Evolutionary conservation across 805 yeast species (phyloP).

Genomic region (Ogataea minuta): DNA sequence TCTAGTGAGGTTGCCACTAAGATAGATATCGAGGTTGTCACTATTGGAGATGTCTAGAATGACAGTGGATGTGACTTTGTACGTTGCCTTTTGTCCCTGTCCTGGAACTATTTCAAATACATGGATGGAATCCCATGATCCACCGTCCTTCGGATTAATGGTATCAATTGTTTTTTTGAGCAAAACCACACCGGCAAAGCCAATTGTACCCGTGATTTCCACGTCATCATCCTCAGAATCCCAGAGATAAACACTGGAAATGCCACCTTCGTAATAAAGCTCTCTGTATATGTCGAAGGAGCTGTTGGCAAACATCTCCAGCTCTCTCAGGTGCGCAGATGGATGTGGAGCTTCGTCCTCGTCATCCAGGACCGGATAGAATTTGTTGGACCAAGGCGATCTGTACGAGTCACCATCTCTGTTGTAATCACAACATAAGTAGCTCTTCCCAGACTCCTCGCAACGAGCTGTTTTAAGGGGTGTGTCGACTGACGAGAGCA

Average conservation of each 20-base stretch:
- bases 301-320: constrained; percentile 82
- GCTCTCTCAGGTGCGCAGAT: constrained; percentile 57
- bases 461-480: constrained; percentile 64
- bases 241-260: constrained; percentile 89
- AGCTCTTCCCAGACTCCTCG: constrained; percentile 57
- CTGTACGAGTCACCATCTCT: constrained; percentile 91
- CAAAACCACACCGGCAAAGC: constrained; percentile 89
- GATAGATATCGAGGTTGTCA: constrained; percentile 38
- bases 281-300: constrained; percentile 92
- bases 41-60: constrained; percentile 61
- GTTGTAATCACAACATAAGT: constrained; percentile 87
- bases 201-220: constrained; percentile 44
- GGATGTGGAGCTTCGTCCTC: constrained; percentile 76
- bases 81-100: constrained; percentile 42
- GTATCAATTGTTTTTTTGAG: constrained; percentile 63
- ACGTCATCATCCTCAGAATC: constrained; percentile 63
- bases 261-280: constrained; percentile 92
- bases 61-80: constrained; percentile 83
- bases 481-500: constrained; percentile 81
- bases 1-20: constrained; percentile 84
- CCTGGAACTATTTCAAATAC: constrained; percentile 71
- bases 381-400: constrained; percentile 86
- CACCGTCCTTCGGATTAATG: constrained; percentile 39
- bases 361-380: constrained; percentile 50
- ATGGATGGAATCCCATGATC: constrained; percentile 91